Evolutionary conservation across 768 basidiomycete species (phyloP), one percentile per base, ranked within the genome.

Genomic region (Amanita jacksonii): DNA sequence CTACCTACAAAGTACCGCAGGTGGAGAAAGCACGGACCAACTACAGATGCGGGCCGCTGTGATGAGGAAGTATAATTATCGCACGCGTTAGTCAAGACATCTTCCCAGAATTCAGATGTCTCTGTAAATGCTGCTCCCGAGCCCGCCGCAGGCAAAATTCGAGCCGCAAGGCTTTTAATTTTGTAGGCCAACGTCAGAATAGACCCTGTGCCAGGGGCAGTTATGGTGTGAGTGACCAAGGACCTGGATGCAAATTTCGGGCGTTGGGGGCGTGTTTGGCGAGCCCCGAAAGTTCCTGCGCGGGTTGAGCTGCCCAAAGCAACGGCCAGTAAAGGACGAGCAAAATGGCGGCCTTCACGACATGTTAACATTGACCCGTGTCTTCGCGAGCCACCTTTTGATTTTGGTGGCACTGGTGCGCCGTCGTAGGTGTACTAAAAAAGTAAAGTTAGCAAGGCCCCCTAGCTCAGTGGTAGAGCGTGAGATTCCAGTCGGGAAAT

Each of bases 121-220:
- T 63, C 62, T 4, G 49, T 34, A 30, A 51, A 55, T 22, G 57
- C 48, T 10, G 49, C 46, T 10, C 53, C 48, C 32, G 43, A 16
- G 30, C 36, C 49, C 3, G 36, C 47, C 22, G 43, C 46, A n/a
- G 49, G 57, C 28, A 74, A 63, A 13, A 69, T 59, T 23, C 66
- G 65, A 28, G 72, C 74, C 6, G 80, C 46, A 2, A 80, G 51
- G 4, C 65, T 57, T 6, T 59, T 58, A 1, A 69, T 68, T 57
- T 71, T 76, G 54, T 77, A 72, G 25, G 79, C 57, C 8, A 77
- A 51, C 5, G 67, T 70, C 39, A 74, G 62, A 8, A 68, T 57
- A 44, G 67, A 62, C 25, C 31, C 18, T 6, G 6, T 28, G 27
- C 6, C 27, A 6, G 27, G 7, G 15, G 30, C 20, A 19, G 40